A percentile compares a stretch with the other conserved stretches of the same genome.
phyloP scores from a whole-genome alignment of 257 asterid genomes.

The Solanum chiquidenum region DNA sequence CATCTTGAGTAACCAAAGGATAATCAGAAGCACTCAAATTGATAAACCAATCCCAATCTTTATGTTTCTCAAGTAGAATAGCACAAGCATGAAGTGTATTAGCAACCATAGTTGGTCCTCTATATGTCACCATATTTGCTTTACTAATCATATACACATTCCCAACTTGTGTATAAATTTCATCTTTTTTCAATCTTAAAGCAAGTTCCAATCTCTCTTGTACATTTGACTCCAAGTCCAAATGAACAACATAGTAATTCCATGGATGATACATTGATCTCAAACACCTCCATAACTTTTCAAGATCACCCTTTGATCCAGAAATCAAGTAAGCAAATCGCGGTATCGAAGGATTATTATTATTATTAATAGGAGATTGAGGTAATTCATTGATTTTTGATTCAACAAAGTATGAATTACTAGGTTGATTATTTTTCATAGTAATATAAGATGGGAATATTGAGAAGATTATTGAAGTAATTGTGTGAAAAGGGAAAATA shows the following conservation, averaged over 20 bases:
- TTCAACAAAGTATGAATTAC: conserved; percentile 29
- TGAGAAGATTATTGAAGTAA: conserved; percentile 46
- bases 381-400: conserved; percentile 24
- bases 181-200: conserved; percentile 40
- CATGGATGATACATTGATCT: conserved; percentile 73
- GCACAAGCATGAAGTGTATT: conserved; percentile 95
- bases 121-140: conserved; percentile 88
- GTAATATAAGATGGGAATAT: conserved; percentile 35
- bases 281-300: conserved; percentile 86
- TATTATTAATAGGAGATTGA: conserved; percentile 17
- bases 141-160: conserved; percentile 65
- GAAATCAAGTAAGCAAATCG: conserved; percentile 80
- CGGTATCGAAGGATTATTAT: conserved; percentile 28
- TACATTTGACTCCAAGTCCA: conserved; percentile 73
- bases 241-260: conserved; percentile 80
- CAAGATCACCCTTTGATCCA: conserved; percentile 84
- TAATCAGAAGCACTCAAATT: conserved; percentile 97
- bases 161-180: conserved; percentile 41
- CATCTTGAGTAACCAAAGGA: conserved; percentile 96
- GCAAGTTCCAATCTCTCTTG: conserved; percentile 69
- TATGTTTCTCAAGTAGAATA: conserved; percentile 55
- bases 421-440: conserved; percentile 10
- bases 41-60: conserved; percentile 98
- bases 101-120: conserved; percentile 96
- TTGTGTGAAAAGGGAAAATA: conserved; percentile 39